phyloP scores from a whole-genome alignment of 495 filamentous ascomycete genomes.

The Hyaloscypha bicolor region DNA sequence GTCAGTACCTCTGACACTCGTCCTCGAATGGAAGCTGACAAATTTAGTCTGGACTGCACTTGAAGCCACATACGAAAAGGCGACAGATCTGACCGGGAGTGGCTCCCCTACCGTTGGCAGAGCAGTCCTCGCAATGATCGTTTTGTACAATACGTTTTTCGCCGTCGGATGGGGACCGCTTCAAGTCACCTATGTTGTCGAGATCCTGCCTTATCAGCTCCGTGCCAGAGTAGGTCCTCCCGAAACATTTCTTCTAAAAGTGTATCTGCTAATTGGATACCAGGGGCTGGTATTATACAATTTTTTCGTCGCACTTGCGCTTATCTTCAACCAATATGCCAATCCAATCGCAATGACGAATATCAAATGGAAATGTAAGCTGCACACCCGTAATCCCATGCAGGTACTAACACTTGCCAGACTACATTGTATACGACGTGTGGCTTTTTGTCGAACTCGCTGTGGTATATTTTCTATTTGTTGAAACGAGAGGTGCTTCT shows the following conservation, averaged over 20 bases:
- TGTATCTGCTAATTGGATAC: neutral
- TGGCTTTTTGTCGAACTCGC: constrained; percentile 38
- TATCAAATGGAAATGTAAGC: constrained; percentile 38
- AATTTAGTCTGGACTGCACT: constrained; percentile 24
- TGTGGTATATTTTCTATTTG: constrained; percentile 39
- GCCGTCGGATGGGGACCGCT: constrained; percentile 65
- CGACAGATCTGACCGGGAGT: constrained; percentile 45
- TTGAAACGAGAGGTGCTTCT: constrained; percentile 35
- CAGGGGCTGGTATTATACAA: constrained; percentile 57
- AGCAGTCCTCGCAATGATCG: constrained; percentile 60
- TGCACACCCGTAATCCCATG: neutral
- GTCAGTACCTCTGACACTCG: constrained; percentile 44
- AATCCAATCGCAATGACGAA: constrained; percentile 62
- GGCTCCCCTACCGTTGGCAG: constrained; percentile 42
- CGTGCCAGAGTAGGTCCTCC: constrained; percentile 56
- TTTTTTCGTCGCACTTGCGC: constrained; percentile 50
- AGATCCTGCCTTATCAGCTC: constrained; percentile 72
- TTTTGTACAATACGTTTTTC: constrained; percentile 56
- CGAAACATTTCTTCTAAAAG: constrained; percentile 33
- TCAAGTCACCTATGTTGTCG: constrained; percentile 66
- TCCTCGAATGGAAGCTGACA: neutral
- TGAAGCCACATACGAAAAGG: constrained; percentile 38
- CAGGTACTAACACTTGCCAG: constrained; percentile 10
- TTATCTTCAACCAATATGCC: constrained; percentile 58
- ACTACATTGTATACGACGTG: constrained; percentile 34